Conservation (phyloP, 2,329 filamentous ascomycete species). For the Trichoderma polysporum region DNA sequence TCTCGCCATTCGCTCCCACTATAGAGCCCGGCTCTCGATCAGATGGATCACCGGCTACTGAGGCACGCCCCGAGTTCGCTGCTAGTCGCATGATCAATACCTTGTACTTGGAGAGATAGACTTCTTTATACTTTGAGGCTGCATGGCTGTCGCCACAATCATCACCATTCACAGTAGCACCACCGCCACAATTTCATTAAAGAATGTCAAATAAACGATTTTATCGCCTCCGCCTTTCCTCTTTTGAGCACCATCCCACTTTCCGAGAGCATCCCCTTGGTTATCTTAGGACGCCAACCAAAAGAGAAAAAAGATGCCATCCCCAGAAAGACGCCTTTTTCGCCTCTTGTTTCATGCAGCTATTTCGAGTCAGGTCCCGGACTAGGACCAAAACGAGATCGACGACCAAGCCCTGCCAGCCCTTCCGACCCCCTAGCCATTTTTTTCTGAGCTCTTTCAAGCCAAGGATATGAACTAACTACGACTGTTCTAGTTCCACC, state of each 20-base stretch:
- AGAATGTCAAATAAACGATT: not conserved
- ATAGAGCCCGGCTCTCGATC: not conserved
- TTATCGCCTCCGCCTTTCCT: not conserved
- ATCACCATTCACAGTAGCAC: not conserved
- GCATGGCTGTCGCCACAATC: not conserved
- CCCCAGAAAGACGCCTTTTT: constrained; percentile 4
- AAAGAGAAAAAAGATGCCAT: not conserved
- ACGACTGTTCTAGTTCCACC: not conserved
- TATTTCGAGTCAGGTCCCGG: constrained; percentile 8
- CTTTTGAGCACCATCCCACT: not conserved
- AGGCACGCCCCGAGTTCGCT: not conserved
- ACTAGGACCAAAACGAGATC: constrained; percentile 21
- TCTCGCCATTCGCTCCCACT: not conserved
- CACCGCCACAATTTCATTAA: not conserved
- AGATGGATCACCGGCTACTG: not conserved
- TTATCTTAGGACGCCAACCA: not conserved
- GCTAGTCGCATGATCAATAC: not conserved
- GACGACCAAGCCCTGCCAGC: not conserved
- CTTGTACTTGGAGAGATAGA: not conserved
- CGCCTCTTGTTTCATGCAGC: constrained; percentile 15
- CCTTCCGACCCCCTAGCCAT: not conserved
- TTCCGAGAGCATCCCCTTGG: not conserved
- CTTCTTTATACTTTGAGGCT: not conserved
- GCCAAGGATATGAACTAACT: not conserved
- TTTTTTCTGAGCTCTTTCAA: not conserved